Evolutionary conservation across 2,329 filamentous ascomycete species (phyloP), one percentile per base, ranked within the genome.

Genomic region (Tolypocladium endophyticum): DNA sequence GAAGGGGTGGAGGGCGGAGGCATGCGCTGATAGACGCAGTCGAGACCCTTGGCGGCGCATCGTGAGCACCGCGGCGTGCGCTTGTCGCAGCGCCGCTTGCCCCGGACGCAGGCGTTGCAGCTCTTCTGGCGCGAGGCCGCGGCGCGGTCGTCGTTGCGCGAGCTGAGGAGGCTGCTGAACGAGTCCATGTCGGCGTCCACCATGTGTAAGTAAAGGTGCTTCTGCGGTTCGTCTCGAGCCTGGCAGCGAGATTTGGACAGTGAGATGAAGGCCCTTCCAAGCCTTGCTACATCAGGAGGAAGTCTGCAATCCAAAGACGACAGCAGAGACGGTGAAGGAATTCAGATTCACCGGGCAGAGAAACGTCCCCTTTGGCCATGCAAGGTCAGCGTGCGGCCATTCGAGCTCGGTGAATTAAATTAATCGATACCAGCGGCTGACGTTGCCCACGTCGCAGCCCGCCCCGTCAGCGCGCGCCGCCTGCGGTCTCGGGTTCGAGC

Each of bases 41-140:
- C 68, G 58, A 75, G 70, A 23, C 72, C 71, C 68, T 76, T 77
- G 64, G 71, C 72, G 4, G 69, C 69, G 65, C 76, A 80, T 57
- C 76, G 75, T 28, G 72, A 72, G 65, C 76, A 79, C 54, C 69
- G 68, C 20, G 77, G 77, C 11, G 68, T 69, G 54, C 67, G 71
- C 71, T 79, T 79, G 66, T 80, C 77, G 67, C 77, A 80, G 61
- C 76, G 73, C 56, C 77, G 72, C 67, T 80, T 80, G 67, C 76
- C 74, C 58, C 72, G 72, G 56, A 79, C 77, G 64, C 77, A 80
- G 58, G 76, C 73, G 63, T 79, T 77, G 71, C 77, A 79, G 70
- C 75, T 79, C 72, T 77, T 79, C 64, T 79, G 77, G 61, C 76
- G 70, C 81, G 74, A 84, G 14, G 35, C 36, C 35, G 57, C 36